Evolutionary conservation across 768 basidiomycete species (phyloP).

Genomic region (Hygrophorus russula): DNA sequence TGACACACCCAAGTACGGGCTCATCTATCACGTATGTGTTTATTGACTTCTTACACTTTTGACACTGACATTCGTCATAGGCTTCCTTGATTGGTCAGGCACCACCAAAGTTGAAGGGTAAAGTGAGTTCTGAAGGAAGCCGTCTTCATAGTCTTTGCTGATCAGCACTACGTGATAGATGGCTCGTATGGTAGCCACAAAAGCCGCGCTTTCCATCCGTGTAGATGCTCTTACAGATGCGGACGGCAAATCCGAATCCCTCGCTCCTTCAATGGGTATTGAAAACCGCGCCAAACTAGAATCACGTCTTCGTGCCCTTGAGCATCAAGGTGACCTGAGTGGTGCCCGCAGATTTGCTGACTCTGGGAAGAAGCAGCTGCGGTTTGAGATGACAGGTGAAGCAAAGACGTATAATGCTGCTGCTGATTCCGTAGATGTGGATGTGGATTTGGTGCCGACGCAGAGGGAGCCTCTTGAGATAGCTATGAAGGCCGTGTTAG

Average conservation of each 20-base stretch:
- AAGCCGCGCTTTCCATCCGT: constrained; percentile 93
- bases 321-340: constrained; percentile 67
- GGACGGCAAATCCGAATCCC: constrained; percentile 77
- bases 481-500: constrained; percentile 63
- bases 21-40: constrained; percentile 87
- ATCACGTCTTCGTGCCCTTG: constrained; percentile 81
- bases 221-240: constrained; percentile 93
- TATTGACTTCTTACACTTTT: not conserved
- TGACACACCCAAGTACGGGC: constrained; percentile 97
- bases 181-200: constrained; percentile 99
- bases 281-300: constrained; percentile 94
- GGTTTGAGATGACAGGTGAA: constrained; percentile 74
- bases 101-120: constrained; percentile 96
- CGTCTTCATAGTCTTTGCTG: not conserved
- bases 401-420: constrained; percentile 78
- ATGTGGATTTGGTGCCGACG: constrained; percentile 72
- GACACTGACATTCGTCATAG: constrained; percentile 23
- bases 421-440: constrained; percentile 72
- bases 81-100: constrained; percentile 96
- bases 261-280: constrained; percentile 80
- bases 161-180: constrained; percentile 37
- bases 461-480: constrained; percentile 72
- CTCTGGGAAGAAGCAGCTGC: constrained; percentile 56
- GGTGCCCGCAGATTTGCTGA: constrained; percentile 58
- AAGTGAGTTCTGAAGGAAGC: constrained; percentile 32